Conservation (phyloP, 2,329 filamentous ascomycete species). For the Pezizomycotina sp. region DNA sequence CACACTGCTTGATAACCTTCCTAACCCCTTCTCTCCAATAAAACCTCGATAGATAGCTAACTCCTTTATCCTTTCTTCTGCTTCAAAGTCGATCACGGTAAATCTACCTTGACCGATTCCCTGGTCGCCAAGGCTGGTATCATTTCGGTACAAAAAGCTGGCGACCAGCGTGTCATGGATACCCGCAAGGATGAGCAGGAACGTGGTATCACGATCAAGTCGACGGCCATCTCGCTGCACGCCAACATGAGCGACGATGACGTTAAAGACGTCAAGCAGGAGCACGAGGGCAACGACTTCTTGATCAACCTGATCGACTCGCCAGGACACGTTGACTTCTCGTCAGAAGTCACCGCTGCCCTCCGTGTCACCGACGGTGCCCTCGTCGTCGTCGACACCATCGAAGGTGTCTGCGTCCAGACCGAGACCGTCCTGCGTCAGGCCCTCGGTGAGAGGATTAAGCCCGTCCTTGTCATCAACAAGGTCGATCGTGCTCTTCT, state of each 20-base stretch:
- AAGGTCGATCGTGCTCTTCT: slow-evolving; percentile 99
- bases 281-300: slow-evolving; percentile 87
- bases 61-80: too few relatives aligned
- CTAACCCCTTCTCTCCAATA: too few relatives aligned
- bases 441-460: slow-evolving; percentile 98
- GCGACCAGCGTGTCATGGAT: slow-evolving; percentile 89
- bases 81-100: slow-evolving; percentile 99
- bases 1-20: too few relatives aligned
- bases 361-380: slow-evolving; percentile 99
- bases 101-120: slow-evolving; percentile 98
- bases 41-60: too few relatives aligned
- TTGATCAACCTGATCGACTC: slow-evolving; percentile 99
- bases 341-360: slow-evolving; percentile 95
- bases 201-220: slow-evolving; percentile 99
- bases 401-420: slow-evolving; percentile 99
- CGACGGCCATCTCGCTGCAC: slow-evolving; percentile 97
- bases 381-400: slow-evolving; percentile 97
- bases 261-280: slow-evolving; percentile 82
- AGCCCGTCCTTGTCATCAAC: slow-evolving; percentile 99
- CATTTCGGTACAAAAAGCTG: slow-evolving; percentile 93
- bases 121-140: slow-evolving; percentile 99
- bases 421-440: slow-evolving; percentile 98
- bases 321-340: slow-evolving; percentile 99
- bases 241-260: slow-evolving; percentile 69
- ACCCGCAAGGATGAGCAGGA: slow-evolving; percentile 97